Percentiles rank a stretch among this genome's conserved stretches.
Conservation (phyloP, 352 stramenopile species). For the Phytophthora hibernalis region DNA sequence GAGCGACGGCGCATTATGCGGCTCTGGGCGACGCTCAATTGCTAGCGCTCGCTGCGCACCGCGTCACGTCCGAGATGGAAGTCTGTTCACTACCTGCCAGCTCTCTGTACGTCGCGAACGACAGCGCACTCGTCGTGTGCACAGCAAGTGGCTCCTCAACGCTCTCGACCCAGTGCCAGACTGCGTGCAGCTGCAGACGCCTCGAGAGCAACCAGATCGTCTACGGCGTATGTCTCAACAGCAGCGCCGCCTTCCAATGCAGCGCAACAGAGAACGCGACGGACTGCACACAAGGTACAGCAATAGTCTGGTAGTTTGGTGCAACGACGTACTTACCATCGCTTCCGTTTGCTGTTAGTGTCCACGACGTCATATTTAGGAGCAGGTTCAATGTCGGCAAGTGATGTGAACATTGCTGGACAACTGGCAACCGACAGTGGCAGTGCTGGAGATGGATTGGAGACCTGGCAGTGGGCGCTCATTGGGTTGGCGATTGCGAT, state of each 20-base stretch:
- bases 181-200: conserved; percentile 30
- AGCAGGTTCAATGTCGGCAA: neutral
- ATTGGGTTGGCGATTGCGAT: conserved; percentile 44
- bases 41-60: conserved; percentile 11
- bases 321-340: conserved; percentile 1
- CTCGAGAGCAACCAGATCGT: conserved; percentile 16
- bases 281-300: conserved; percentile 19
- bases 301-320: neutral
- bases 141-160: conserved; percentile 12
- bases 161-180: conserved; percentile 17
- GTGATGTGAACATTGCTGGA: neutral
- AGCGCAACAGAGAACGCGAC: conserved; percentile 15
- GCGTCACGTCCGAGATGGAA: conserved; percentile 10
- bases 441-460: conserved; percentile 16
- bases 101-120: conserved; percentile 31
- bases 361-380: conserved; percentile 11
- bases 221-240: conserved; percentile 27
- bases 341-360: conserved; percentile 3
- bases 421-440: conserved; percentile 17
- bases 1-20: conserved; percentile 11
- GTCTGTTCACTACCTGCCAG: conserved; percentile 38
- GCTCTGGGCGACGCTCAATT: conserved; percentile 6
- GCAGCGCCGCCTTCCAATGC: conserved; percentile 17
- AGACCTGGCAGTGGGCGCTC: conserved; percentile 47
- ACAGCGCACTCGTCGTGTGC: conserved; percentile 14